phyloP scores from a whole-genome alignment of 2,329 filamentous ascomycete genomes.

The Alternaria brassicicola region DNA sequence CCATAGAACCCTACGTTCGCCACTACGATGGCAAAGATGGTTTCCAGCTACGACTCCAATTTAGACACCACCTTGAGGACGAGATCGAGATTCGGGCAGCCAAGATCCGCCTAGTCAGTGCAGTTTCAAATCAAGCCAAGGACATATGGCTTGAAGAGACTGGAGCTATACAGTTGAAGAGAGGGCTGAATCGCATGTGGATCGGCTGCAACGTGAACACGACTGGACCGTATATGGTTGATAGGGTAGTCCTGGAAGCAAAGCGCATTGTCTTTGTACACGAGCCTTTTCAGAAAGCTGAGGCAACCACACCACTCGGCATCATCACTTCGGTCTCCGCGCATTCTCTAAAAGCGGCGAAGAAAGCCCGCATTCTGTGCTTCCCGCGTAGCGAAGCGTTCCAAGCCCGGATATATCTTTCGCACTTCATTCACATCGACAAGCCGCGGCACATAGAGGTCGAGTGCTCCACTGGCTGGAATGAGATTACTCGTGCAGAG shows the following conservation, averaged over 20 bases:
- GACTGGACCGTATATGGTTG: conserved; percentile 76
- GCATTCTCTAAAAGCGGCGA: conserved; percentile 42
- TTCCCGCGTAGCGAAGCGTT: conserved; percentile 75
- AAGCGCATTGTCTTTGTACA: conserved; percentile 70
- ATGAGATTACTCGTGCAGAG: conserved; percentile 60
- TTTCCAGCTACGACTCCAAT: conserved; percentile 70
- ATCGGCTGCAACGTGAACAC: conserved; percentile 63
- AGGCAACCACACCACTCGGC: conserved; percentile 54
- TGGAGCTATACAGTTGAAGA: conserved; percentile 56
- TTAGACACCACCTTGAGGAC: conserved; percentile 76
- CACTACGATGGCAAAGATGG: conserved; percentile 77
- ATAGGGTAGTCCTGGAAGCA: conserved; percentile 69
- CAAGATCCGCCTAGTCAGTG: conserved; percentile 67
- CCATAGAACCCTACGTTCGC: conserved; percentile 69
- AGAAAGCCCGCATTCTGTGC: conserved; percentile 67
- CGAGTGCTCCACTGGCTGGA: conserved; percentile 74
- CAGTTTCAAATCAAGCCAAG: conserved; percentile 61
- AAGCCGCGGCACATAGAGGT: conserved; percentile 79
- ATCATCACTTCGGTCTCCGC: conserved; percentile 53
- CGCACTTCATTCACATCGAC: conserved; percentile 78
- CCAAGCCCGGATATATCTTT: conserved; percentile 68
- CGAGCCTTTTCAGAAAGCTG: conserved; percentile 63
- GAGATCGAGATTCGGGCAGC: conserved; percentile 69
- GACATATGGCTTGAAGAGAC: conserved; percentile 70
- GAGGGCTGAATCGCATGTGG: conserved; percentile 60